Conservation (phyloP, 495 filamentous ascomycete species). For the Viridothelium virens region DNA sequence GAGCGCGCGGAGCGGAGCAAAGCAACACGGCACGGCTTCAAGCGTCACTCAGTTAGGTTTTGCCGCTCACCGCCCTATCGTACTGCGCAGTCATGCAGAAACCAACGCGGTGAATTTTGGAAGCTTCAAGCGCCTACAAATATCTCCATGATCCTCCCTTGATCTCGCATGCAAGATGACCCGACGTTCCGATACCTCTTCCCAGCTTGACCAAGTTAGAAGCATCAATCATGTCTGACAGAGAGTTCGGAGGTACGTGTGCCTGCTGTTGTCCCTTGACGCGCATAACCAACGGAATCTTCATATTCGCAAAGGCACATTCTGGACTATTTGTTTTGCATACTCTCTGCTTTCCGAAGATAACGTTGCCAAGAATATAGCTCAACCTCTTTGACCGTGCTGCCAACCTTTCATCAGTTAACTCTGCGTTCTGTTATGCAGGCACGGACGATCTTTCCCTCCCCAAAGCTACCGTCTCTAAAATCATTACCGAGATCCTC, state of each 20-base stretch:
- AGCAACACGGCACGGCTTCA: conserved; percentile 19
- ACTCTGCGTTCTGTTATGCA: conserved; percentile 27
- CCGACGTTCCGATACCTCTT: not conserved
- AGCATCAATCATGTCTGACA: conserved; percentile 68
- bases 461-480: conserved; percentile 95
- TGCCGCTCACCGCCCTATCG: not conserved
- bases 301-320: not conserved
- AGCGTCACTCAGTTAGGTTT: not conserved
- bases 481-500: conserved; percentile 93
- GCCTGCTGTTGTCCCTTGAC: conserved; percentile 1
- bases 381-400: not conserved
- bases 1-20: conserved; percentile 17
- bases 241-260: conserved; percentile 57
- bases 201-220: not conserved
- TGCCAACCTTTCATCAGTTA: not conserved
- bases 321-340: not conserved
- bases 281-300: not conserved
- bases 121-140: conserved; percentile 6
- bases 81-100: not conserved
- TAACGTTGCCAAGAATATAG: not conserved
- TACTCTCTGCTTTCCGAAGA: not conserved
- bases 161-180: not conserved
- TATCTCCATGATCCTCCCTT: not conserved
- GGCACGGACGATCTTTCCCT: conserved; percentile 88
- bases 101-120: not conserved